A percentile compares a stretch with the other conserved stretches of the same genome.
These are phyloP conservation scores for Boletus subcaerulescens DNA, from an alignment of 768 basidiomycete species.

Conservation along the genomic window DNA sequence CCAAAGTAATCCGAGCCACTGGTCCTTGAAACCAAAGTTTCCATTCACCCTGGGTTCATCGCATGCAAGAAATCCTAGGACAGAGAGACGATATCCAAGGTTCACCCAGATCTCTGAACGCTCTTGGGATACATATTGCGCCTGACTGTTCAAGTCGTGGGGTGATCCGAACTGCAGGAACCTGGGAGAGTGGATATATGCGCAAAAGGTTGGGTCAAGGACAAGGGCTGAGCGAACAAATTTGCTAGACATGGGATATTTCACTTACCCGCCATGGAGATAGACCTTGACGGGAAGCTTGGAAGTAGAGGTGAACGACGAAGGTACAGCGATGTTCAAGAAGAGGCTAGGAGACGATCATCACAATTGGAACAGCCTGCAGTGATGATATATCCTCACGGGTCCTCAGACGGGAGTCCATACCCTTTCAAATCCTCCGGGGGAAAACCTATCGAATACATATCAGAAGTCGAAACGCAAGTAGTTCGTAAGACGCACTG, in stretches of 20 bases:
- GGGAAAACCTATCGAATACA: constrained; percentile 35
- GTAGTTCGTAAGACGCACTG: constrained; percentile 29
- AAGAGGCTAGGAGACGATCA: constrained; percentile 43
- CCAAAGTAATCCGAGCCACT: constrained; percentile 73
- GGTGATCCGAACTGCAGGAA: constrained; percentile 82
- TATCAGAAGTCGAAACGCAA: not conserved
- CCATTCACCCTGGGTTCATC: constrained; percentile 58
- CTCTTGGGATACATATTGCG: constrained; percentile 62
- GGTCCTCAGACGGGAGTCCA: constrained; percentile 66
- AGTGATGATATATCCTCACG: constrained; percentile 35
- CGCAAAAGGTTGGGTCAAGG: not conserved
- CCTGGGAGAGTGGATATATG: constrained; percentile 30
- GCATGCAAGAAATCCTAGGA: constrained; percentile 69
- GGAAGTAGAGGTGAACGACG: constrained; percentile 36
- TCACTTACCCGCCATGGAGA: constrained; percentile 67
- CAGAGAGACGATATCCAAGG: constrained; percentile 71
- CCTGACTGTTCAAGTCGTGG: constrained; percentile 56
- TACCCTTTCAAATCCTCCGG: constrained; percentile 61
- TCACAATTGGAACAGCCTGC: not conserved
- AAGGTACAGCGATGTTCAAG: constrained; percentile 60
- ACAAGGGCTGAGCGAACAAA: not conserved
- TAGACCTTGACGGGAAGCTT: constrained; percentile 68
- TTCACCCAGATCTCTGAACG: constrained; percentile 71
- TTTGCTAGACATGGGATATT: not conserved
- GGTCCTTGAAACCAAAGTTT: constrained; percentile 83